Conservation (phyloP, 2,329 filamentous ascomycete species). For the Pyrenochaeta sp. region DNA sequence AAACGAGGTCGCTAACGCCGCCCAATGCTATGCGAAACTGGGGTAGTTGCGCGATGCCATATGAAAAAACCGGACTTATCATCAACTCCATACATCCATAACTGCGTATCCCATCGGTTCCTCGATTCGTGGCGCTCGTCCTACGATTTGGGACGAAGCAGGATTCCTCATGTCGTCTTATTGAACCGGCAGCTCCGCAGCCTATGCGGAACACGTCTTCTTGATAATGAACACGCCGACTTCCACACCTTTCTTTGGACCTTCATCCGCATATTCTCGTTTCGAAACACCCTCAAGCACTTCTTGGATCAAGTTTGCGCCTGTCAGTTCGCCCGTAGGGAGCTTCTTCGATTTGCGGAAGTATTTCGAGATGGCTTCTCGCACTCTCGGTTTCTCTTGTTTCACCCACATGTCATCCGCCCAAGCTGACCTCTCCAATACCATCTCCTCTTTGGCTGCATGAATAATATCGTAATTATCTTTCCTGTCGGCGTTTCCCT, state of each 20-base stretch:
- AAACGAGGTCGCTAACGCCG: conserved; percentile 20
- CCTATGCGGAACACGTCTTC: conserved; percentile 23
- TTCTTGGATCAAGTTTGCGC: conserved; percentile 65
- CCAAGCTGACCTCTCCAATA: conserved; percentile 64
- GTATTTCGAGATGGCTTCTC: conserved; percentile 58
- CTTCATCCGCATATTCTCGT: conserved; percentile 56
- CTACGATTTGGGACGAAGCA: neutral
- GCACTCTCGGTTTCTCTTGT: conserved; percentile 68
- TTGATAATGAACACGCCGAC: conserved; percentile 58
- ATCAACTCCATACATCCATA: conserved; percentile 8
- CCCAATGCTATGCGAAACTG: conserved; percentile 25
- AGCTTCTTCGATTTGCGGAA: conserved; percentile 55
- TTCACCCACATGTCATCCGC: conserved; percentile 69
- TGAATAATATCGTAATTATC: conserved; percentile 58
- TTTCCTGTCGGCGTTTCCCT: conserved; percentile 36
- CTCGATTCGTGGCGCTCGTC: neutral
- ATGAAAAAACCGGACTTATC: neutral
- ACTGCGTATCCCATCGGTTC: neutral
- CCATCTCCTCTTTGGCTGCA: conserved; percentile 60
- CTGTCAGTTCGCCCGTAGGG: conserved; percentile 57
- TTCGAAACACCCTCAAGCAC: conserved; percentile 66
- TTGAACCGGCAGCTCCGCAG: neutral
- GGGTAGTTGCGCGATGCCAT: conserved; percentile 8
- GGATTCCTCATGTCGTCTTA: neutral
- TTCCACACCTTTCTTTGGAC: conserved; percentile 56